These are phyloP conservation scores for Tylopilus microsporus DNA, from an alignment of 1,284 basidiomycete genomes.

Conservation along the genomic window DNA sequence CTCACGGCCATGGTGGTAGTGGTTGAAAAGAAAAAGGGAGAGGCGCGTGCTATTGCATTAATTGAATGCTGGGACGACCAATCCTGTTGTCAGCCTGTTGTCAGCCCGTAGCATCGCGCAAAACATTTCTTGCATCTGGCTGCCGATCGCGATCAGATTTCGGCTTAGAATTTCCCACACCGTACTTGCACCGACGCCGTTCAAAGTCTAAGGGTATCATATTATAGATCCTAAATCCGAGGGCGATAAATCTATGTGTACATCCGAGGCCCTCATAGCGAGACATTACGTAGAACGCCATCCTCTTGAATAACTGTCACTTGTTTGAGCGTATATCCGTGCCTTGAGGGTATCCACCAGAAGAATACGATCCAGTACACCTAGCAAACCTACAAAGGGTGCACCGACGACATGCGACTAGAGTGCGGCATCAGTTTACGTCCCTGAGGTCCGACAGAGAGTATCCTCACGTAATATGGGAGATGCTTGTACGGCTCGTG, in stretches of 20 bases:
- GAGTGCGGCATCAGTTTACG: too few relatives aligned
- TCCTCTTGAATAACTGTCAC: too few relatives aligned
- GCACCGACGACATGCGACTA: too few relatives aligned
- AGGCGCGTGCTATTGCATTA: conserved; percentile 25
- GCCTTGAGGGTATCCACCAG: too few relatives aligned
- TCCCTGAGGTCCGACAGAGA: not conserved
- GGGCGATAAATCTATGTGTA: too few relatives aligned
- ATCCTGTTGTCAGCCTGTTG: conserved; percentile 19
- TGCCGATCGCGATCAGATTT: conserved; percentile 12
- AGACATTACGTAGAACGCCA: too few relatives aligned
- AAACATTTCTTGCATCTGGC: conserved; percentile 9
- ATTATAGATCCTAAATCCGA: too few relatives aligned
- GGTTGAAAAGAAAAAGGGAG: not conserved
- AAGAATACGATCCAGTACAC: conserved; percentile 10
- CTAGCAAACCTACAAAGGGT: conserved; percentile 25
- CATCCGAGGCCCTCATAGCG: too few relatives aligned
- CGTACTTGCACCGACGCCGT: conserved; percentile 21
- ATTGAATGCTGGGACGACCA: conserved; percentile 11
- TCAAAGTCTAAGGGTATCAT: too few relatives aligned
- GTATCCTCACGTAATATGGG: conserved; percentile 29
- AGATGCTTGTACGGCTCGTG: too few relatives aligned
- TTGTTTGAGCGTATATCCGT: too few relatives aligned
- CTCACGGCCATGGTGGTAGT: conserved; percentile 15
- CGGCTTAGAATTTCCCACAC: not conserved
- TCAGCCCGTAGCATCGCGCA: conserved; percentile 11